Percentiles rank a stretch among this genome's conserved stretches.
These are phyloP conservation scores for Puccinia coronata DNA, from an alignment of 1,284 basidiomycete species.

Conservation along the genomic window DNA sequence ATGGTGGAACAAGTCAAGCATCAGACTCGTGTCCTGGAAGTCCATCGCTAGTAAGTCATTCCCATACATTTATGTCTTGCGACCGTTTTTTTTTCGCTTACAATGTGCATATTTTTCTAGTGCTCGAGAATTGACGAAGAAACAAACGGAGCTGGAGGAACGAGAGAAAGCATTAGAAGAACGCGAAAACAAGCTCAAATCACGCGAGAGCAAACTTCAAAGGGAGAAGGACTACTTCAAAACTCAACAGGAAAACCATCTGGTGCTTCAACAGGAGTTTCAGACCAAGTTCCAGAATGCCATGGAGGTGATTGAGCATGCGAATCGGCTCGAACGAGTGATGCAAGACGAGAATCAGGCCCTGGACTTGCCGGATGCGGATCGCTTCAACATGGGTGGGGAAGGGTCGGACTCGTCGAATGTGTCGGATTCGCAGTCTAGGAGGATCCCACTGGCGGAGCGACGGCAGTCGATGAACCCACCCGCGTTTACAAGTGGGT, in stretches of 20 bases:
- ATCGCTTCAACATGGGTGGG: neutral
- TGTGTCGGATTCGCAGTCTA: neutral
- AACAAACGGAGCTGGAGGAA: constrained; percentile 67
- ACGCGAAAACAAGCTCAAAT: constrained; percentile 65
- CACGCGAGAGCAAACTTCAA: constrained; percentile 65
- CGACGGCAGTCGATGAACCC: constrained; percentile 32
- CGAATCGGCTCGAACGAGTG: constrained; percentile 21
- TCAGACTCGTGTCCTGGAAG: constrained; percentile 52
- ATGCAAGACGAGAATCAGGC: constrained; percentile 15
- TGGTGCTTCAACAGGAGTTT: constrained; percentile 33
- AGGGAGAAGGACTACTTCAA: constrained; percentile 60
- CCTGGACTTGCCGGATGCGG: neutral
- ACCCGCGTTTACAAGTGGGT: constrained; percentile 33
- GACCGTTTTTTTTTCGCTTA: neutral
- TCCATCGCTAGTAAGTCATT: constrained; percentile 46
- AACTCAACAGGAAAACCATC: constrained; percentile 47
- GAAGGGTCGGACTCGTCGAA: constrained; percentile 11
- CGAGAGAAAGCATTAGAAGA: constrained; percentile 58
- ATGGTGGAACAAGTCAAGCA: constrained; percentile 55
- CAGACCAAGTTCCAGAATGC: constrained; percentile 46
- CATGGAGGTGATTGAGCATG: constrained; percentile 40
- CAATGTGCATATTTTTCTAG: neutral
- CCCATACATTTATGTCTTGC: neutral
- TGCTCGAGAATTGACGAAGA: constrained; percentile 51
- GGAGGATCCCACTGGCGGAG: constrained; percentile 33